These are phyloP conservation scores for Boehmeria nivea DNA, from an alignment of 306 rosid species.

Conservation along the genomic window DNA sequence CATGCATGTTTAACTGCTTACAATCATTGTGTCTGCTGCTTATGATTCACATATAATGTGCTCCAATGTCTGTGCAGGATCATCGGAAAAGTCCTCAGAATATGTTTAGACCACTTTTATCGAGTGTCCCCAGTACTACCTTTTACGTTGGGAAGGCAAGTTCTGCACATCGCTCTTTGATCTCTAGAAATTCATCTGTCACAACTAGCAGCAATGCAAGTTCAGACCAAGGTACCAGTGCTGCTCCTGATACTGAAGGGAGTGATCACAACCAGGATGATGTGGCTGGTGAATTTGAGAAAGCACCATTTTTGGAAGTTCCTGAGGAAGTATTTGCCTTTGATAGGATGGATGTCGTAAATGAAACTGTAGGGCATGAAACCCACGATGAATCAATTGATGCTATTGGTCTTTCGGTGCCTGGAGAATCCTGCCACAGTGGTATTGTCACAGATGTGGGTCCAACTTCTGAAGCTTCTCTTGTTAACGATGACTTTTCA, in stretches of 20 bases:
- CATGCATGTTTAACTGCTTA: background rate
- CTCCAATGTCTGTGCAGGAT: constrained; percentile 49
- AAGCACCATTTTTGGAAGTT: constrained; percentile 41
- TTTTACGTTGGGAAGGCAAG: constrained; percentile 63
- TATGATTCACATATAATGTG: constrained; percentile 16
- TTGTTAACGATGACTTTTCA: constrained; percentile 29
- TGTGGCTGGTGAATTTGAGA: constrained; percentile 46
- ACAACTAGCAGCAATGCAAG: constrained; percentile 75
- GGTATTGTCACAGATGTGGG: constrained; percentile 25
- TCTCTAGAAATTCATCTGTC: constrained; percentile 71
- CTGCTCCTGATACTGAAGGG: constrained; percentile 51
- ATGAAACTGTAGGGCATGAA: constrained; percentile 35
- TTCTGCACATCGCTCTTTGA: constrained; percentile 55
- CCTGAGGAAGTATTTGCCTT: constrained; percentile 66
- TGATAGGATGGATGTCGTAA: constrained; percentile 58
- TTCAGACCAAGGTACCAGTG: constrained; percentile 53
- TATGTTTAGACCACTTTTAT: constrained; percentile 87
- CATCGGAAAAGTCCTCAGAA: constrained; percentile 65
- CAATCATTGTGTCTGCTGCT: constrained; percentile 2
- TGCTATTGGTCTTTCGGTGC: constrained; percentile 23
- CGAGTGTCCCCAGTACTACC: constrained; percentile 81
- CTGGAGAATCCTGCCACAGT: constrained; percentile 30
- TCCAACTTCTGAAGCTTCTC: constrained; percentile 37
- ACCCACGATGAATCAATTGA: constrained; percentile 26
- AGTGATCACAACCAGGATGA: constrained; percentile 65